Conservation (phyloP, 2,329 filamentous ascomycete genomes). For the Curvularia verruculosa region DNA sequence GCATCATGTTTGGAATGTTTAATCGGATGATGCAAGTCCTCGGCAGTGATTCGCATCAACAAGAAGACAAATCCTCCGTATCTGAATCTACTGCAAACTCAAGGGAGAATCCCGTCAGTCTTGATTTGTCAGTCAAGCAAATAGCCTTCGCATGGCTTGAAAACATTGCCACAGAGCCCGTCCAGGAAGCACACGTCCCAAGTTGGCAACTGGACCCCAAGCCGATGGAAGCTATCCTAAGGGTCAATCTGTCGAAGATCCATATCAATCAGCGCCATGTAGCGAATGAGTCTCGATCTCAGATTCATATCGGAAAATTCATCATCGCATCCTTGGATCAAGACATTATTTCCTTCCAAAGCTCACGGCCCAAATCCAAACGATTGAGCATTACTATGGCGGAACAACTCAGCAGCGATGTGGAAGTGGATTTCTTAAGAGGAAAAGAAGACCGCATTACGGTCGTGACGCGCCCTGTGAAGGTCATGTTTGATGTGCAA, state of each 20-base stretch:
- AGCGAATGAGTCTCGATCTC: conserved; percentile 23
- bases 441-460: conserved; percentile 55
- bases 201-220: conserved; percentile 28
- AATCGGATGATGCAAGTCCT: conserved; percentile 33
- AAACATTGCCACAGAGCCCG: conserved; percentile 33
- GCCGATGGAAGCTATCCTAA: conserved; percentile 40
- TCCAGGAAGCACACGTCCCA: conserved; percentile 11
- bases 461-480: conserved; percentile 76
- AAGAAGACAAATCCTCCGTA: neutral
- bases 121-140: conserved; percentile 36
- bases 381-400: conserved; percentile 29
- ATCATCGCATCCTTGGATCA: conserved; percentile 56
- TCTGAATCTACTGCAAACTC: conserved; percentile 2
- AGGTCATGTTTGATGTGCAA: conserved; percentile 77
- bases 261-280: conserved; percentile 31
- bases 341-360: conserved; percentile 59
- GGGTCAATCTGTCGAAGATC: conserved; percentile 30
- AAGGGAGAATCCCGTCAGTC: conserved; percentile 6
- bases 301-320: conserved; percentile 51
- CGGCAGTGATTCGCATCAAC: conserved; percentile 8
- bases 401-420: conserved; percentile 37
- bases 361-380: conserved; percentile 31
- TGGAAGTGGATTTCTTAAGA: conserved; percentile 44
- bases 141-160: conserved; percentile 44
- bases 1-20: conserved; percentile 43